A percentile compares a stretch with the other conserved stretches of the same genome.
phyloP scores from a whole-genome alignment of 2,329 filamentous ascomycete genomes.

The Sporothrix brunneoviolacea region DNA sequence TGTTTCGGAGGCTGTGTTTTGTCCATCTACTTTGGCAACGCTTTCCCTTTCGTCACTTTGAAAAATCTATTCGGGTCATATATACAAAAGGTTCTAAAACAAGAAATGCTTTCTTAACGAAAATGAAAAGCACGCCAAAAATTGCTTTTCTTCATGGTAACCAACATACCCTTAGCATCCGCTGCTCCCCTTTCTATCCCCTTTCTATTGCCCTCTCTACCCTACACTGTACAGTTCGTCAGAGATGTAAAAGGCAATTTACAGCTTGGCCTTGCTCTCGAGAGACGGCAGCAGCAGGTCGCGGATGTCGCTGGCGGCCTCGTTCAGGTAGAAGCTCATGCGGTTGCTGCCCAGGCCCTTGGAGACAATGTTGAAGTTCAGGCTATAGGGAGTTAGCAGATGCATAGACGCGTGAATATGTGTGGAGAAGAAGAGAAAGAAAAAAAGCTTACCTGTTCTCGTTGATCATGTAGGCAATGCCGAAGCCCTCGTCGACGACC shows the following conservation, averaged over 20 bases:
- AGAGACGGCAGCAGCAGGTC: constrained; percentile 78
- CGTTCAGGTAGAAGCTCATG: constrained; percentile 94
- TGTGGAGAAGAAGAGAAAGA: background rate
- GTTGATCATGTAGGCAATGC: constrained; percentile 95
- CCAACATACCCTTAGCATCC: too few species aligned
- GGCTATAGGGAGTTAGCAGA: constrained; percentile 12
- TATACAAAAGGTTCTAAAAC: too few species aligned
- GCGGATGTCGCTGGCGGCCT: constrained; percentile 83
- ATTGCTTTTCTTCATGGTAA: background rate
- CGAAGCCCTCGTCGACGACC: constrained; percentile 91
- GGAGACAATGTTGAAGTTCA: constrained; percentile 93
- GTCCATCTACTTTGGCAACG: too few species aligned
- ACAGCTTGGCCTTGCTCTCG: constrained; percentile 80
- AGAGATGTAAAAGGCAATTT: constrained; percentile 26
- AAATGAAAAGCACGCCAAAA: background rate
- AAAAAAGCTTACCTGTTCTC: constrained; percentile 14
- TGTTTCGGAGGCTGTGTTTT: too few species aligned
- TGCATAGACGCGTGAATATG: constrained; percentile 1
- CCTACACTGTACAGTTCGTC: too few species aligned
- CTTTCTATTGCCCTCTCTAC: constrained; percentile 15
- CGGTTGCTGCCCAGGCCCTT: constrained; percentile 84
- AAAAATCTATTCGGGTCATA: constrained; percentile 3
- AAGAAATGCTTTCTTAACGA: background rate
- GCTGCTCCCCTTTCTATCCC: background rate
- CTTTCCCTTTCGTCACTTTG: too few species aligned